phyloP scores from a whole-genome alignment of 208 protist species.

The Trypanosoma rangeli region DNA sequence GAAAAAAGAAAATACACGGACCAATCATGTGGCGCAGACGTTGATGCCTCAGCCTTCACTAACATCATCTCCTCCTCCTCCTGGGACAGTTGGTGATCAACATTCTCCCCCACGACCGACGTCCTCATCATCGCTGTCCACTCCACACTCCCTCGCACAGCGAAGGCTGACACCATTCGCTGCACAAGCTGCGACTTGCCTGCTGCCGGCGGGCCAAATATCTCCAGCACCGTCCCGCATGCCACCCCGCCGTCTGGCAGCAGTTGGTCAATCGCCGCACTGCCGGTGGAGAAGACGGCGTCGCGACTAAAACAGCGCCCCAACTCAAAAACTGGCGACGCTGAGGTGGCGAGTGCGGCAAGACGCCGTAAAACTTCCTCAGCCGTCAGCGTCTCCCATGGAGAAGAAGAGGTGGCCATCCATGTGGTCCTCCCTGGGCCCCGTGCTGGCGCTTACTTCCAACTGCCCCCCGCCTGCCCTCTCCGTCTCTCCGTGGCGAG shows the following conservation, averaged over 20 bases:
- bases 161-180: conserved; percentile 20
- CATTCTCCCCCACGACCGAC: background rate
- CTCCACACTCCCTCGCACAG: conserved; percentile 6
- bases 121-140: conserved; percentile 5
- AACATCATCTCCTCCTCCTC: background rate
- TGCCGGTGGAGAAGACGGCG: conserved; percentile 23
- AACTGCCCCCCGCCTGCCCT: background rate
- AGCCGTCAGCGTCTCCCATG: conserved; percentile 12
- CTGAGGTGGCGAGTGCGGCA: background rate
- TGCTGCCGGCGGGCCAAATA: conserved; percentile 25
- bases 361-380: conserved; percentile 20
- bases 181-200: conserved; percentile 25
- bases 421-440: background rate
- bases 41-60: background rate
- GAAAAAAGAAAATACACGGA: conserved; percentile 20
- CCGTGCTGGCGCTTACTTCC: no score
- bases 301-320: conserved; percentile 2
- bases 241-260: conserved; percentile 28
- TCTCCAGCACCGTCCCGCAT: conserved; percentile 23
- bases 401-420: conserved; percentile 9
- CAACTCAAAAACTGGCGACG: background rate
- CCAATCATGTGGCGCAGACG: conserved; percentile 16
- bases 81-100: background rate
- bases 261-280: conserved; percentile 16
- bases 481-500: background rate